These are phyloP conservation scores for Pistacia atlantica DNA, from an alignment of 345 rosid species.

Conservation along the genomic window DNA sequence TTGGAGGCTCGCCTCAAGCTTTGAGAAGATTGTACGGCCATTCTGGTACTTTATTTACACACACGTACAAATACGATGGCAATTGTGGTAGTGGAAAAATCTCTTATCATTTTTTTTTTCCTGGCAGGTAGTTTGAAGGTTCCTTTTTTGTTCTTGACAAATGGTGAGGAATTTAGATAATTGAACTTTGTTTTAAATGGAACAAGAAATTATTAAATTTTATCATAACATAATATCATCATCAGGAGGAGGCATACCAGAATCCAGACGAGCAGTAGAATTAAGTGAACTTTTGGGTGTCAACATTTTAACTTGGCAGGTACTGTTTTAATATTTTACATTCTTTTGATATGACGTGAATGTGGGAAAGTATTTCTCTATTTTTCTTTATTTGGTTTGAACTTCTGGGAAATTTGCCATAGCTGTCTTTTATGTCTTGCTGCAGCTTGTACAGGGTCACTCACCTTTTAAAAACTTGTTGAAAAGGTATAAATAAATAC, in stretches of 20 bases:
- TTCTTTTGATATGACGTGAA: neutral
- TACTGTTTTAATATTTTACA: neutral
- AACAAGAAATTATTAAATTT: neutral
- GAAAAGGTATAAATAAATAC: conserved; percentile 25
- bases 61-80: neutral
- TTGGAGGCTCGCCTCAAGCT: conserved; percentile 51
- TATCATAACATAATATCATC: too few species aligned
- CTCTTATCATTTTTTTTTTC: neutral
- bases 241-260: conserved; percentile 53
- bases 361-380: neutral
- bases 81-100: neutral
- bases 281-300: conserved; percentile 45
- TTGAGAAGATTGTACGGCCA: conserved; percentile 36
- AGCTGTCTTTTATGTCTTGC: conserved; percentile 21
- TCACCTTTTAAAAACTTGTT: conserved; percentile 45
- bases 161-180: conserved; percentile 35
- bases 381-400: conserved; percentile 10
- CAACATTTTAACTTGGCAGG: conserved; percentile 47
- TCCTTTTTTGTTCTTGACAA: conserved; percentile 52
- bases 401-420: conserved; percentile 27
- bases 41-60: conserved; percentile 25
- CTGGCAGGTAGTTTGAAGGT: conserved; percentile 41
- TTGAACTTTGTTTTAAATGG: neutral
- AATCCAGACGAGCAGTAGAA: conserved; percentile 44
- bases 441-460: conserved; percentile 55